Percentiles rank a stretch among this genome's conserved stretches.
Evolutionary conservation across 495 filamentous ascomycete species (phyloP).

Genomic region (Aspergillus kassunensis): DNA sequence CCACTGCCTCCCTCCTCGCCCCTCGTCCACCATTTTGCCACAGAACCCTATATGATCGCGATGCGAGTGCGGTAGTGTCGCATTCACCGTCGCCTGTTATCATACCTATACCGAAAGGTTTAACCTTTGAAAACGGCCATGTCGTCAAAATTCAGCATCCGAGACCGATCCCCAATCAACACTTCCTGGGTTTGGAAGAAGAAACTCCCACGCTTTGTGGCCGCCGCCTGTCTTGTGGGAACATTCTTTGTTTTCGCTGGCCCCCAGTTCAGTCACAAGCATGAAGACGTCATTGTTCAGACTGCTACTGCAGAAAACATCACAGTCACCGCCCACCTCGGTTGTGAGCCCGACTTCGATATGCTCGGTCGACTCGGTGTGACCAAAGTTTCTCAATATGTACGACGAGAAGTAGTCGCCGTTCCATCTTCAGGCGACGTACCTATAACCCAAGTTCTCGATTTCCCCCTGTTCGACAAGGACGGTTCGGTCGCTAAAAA

Average conservation of each 20-base stretch:
- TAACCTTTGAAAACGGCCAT: slow-evolving; percentile 12
- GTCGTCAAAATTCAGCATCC: slow-evolving; percentile 27
- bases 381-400: slow-evolving; percentile 33
- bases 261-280: slow-evolving; percentile 22
- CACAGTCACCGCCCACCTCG: slow-evolving; percentile 30
- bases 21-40: neutral
- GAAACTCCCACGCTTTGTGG: slow-evolving; percentile 26
- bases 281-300: too few relatives aligned
- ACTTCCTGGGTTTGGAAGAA: slow-evolving; percentile 39
- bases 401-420: slow-evolving; percentile 40
- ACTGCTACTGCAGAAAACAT: slow-evolving; percentile 26
- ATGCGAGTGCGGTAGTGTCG: slow-evolving; percentile 22
- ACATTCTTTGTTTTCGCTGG: slow-evolving; percentile 25
- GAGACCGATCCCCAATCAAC: slow-evolving; percentile 19
- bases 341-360: slow-evolving; percentile 33
- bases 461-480: slow-evolving; percentile 30
- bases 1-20: neutral
- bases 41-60: slow-evolving; percentile 2
- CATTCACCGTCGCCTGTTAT: slow-evolving; percentile 6
- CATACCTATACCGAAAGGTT: neutral
- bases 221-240: slow-evolving; percentile 18
- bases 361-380: slow-evolving; percentile 29
- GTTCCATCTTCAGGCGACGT: slow-evolving; percentile 25
- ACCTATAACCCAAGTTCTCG: slow-evolving; percentile 31
- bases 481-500: slow-evolving; percentile 1